Conservation (phyloP, 1,284 basidiomycete genomes). For the Fomitopsis schrenkii region DNA sequence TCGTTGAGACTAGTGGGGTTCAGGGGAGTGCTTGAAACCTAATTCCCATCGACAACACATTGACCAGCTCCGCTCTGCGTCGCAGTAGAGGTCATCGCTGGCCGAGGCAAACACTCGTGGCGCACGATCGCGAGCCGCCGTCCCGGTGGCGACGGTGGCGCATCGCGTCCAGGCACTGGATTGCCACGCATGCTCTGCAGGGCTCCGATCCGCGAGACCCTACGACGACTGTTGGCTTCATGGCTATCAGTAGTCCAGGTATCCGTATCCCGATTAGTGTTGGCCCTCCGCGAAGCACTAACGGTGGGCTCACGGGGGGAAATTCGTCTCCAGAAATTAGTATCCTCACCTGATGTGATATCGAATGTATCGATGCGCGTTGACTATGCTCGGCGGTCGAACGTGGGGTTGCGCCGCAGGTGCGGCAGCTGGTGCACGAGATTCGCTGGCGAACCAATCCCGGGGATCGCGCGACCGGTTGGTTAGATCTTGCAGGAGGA, state of each 20-base stretch:
- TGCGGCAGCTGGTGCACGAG: background rate
- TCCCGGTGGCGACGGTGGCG: background rate
- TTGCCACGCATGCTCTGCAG: background rate
- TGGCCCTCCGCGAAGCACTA: too few relatives aligned
- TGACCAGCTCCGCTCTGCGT: conserved; percentile 2
- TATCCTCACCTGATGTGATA: too few relatives aligned
- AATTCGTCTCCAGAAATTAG: too few relatives aligned
- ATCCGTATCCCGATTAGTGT: background rate
- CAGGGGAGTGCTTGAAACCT: too few relatives aligned
- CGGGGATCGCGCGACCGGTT: background rate
- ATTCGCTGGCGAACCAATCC: background rate
- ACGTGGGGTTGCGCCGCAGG: background rate
- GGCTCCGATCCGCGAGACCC: background rate
- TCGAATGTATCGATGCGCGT: background rate
- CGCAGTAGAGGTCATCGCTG: background rate
- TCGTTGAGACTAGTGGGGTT: too few relatives aligned
- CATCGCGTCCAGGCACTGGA: background rate
- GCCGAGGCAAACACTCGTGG: background rate
- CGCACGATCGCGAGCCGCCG: background rate
- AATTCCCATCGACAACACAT: too few relatives aligned
- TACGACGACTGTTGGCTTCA: background rate
- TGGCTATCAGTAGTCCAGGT: background rate
- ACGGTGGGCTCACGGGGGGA: too few relatives aligned
- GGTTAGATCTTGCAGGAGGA: too few relatives aligned
- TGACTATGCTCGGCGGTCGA: background rate